Evolutionary conservation across 352 stramenopile genomes (phyloP).

Genomic region (Paralagenidium karlingii): DNA sequence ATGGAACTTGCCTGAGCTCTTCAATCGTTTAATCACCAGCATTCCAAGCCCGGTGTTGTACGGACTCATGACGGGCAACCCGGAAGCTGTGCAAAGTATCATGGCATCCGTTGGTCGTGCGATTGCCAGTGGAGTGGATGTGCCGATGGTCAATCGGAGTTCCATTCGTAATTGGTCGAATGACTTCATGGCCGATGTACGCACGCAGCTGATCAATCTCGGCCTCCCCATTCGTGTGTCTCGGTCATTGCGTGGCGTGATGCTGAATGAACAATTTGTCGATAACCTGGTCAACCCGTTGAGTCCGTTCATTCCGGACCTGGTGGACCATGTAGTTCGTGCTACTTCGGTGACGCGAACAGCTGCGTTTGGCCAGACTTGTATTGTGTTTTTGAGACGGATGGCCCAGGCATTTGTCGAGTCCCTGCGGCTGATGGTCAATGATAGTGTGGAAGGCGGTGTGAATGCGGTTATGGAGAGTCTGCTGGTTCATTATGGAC

Average conservation of each 20-base stretch:
- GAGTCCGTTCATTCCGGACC: constrained; percentile 42
- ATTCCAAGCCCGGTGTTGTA: constrained; percentile 36
- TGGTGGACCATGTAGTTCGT: constrained; percentile 42
- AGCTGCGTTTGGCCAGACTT: constrained; percentile 26
- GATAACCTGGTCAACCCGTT: constrained; percentile 29
- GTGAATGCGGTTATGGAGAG: constrained; percentile 20
- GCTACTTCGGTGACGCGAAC: constrained; percentile 42
- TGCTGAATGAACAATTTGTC: constrained; percentile 24
- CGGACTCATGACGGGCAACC: constrained; percentile 28
- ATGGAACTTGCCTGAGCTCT: constrained; percentile 50
- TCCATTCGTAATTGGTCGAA: constrained; percentile 41
- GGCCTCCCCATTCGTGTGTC: constrained; percentile 13
- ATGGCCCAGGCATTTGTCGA: constrained; percentile 40
- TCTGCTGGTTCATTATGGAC: constrained; percentile 21
- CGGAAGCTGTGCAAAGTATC: constrained; percentile 33
- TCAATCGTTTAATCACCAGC: constrained; percentile 26
- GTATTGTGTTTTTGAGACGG: constrained; percentile 27
- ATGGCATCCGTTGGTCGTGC: constrained; percentile 40
- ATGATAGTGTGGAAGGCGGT: constrained; percentile 12
- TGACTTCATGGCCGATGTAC: constrained; percentile 28
- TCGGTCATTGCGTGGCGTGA: constrained; percentile 1
- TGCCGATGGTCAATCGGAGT: constrained; percentile 40
- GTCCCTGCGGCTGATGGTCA: constrained; percentile 18
- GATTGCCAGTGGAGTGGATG: constrained; percentile 42
- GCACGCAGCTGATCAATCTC: constrained; percentile 19